phyloP scores from a whole-genome alignment of 257 asterid genomes.

The Solanum arcanum region DNA sequence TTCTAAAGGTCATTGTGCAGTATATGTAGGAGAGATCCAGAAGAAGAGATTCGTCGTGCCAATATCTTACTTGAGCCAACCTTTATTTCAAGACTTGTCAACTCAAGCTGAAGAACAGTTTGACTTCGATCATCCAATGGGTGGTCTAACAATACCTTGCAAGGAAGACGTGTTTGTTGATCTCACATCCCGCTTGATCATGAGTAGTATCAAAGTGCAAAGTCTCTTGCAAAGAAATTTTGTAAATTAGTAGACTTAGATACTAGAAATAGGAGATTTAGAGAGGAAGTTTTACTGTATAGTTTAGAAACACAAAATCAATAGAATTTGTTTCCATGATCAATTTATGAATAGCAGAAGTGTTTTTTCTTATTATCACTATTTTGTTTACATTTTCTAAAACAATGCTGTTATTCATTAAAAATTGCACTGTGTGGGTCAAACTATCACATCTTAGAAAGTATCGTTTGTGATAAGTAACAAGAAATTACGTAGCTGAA shows the following conservation, averaged over 20 bases:
- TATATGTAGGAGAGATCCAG: background rate
- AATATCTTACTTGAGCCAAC: background rate
- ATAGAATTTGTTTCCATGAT: background rate
- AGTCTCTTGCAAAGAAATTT: background rate
- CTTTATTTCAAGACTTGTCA: background rate
- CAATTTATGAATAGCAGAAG: background rate
- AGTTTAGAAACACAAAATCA: background rate
- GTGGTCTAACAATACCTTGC: background rate
- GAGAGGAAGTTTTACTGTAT: background rate
- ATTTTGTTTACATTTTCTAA: background rate
- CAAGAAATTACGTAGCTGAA: too few relatives aligned
- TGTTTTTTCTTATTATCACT: background rate
- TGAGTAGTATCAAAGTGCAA: too few relatives aligned
- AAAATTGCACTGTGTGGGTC: background rate
- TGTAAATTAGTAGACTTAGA: background rate
- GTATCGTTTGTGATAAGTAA: background rate
- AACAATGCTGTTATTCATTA: background rate
- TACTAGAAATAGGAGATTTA: background rate
- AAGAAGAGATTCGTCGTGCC: background rate
- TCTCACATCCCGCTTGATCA: background rate
- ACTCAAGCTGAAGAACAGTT: background rate
- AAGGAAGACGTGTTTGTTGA: background rate
- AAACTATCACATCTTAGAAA: background rate
- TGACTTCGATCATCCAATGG: background rate
- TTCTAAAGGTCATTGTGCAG: background rate